Evolutionary conservation across 805 yeast species (phyloP).

Genomic region (Torulaspora indica): DNA sequence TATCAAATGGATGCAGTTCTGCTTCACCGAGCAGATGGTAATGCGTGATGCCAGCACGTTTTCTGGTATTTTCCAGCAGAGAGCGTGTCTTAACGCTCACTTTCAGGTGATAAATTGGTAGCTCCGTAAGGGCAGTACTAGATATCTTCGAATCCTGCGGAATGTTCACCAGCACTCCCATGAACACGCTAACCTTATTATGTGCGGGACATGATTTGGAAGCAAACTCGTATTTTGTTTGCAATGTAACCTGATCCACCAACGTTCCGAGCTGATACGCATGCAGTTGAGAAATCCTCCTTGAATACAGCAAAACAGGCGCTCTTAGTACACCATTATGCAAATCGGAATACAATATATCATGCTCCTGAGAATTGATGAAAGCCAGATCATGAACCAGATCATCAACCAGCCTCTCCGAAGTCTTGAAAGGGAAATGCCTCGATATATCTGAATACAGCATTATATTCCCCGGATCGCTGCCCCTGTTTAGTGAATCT

Average conservation of each 20-base stretch:
- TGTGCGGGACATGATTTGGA: constrained; percentile 28
- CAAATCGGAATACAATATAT: constrained; percentile 10
- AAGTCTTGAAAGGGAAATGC: constrained; percentile 48
- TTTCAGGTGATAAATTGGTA: constrained; percentile 36
- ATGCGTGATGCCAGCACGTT: constrained; percentile 32
- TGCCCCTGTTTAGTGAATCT: neutral
- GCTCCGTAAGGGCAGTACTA: constrained; percentile 14
- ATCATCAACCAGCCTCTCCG: constrained; percentile 65
- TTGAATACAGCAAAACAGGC: constrained; percentile 34
- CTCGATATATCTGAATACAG: constrained; percentile 23
- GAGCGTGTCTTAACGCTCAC: constrained; percentile 35
- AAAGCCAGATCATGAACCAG: constrained; percentile 44
- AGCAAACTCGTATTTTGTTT: constrained; percentile 30
- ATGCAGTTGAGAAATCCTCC: constrained; percentile 18
- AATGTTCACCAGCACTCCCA: constrained; percentile 29
- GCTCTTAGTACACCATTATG: constrained; percentile 30
- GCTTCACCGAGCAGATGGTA: constrained; percentile 31
- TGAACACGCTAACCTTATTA: constrained; percentile 32
- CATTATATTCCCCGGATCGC: constrained; percentile 22
- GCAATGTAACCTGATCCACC: constrained; percentile 31
- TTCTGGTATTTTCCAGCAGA: constrained; percentile 28
- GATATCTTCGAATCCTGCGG: constrained; percentile 8
- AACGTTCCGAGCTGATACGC: constrained; percentile 27
- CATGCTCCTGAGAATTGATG: constrained; percentile 14
- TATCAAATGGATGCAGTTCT: constrained; percentile 34